Evolutionary conservation across 2,329 filamentous ascomycete species (phyloP), one percentile per base, ranked within the genome.

Genomic region (Hypoxylon sp.): DNA sequence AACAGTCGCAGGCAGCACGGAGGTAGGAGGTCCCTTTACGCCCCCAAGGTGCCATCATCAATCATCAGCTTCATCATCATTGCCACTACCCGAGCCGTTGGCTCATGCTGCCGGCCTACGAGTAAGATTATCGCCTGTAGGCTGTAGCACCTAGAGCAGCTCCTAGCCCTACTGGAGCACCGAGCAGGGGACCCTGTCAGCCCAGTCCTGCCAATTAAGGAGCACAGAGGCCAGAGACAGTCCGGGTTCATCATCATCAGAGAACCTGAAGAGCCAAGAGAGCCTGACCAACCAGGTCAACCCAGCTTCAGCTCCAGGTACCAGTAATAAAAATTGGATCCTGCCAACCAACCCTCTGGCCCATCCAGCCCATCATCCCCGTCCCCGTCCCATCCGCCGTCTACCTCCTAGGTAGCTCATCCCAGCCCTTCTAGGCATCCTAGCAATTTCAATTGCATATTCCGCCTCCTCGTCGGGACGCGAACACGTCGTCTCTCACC

Each of bases 261-360:
- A 59, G 48, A 55, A 56, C 33, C 51, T 30, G 42, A 56, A 48
- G 49, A 42, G 37, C 33, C 30, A 42, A 53, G 27, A 46, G 44
- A 55, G 50, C 49, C 49, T 55, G 49, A 48, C 66, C 49, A 66
- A 61, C 54, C 40, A 65, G 33, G 42, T 42, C 37, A 17, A 60
- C 20, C 55, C 50, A 67, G 33, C 55, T 61, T 65, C 62, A 69
- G 63, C 64, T 70, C 56, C 64, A 70, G 60, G 66, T 66, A 71
- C 62, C 62, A 66, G 50, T 61, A 63, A 65, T 63, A 60, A 64
- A 69, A 71, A 63, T 71, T 59, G 69, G 69, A 69, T 71, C 69
- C 66, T 63, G 37, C 57, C 66, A 69, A 66, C 57, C 66, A 56
- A 56, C 61, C 55, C 25, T 31, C 27, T 8, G 17, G 22, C 13